These are phyloP conservation scores for Phytophthora cactorum DNA, from an alignment of 352 stramenopile genomes.

Conservation along the genomic window DNA sequence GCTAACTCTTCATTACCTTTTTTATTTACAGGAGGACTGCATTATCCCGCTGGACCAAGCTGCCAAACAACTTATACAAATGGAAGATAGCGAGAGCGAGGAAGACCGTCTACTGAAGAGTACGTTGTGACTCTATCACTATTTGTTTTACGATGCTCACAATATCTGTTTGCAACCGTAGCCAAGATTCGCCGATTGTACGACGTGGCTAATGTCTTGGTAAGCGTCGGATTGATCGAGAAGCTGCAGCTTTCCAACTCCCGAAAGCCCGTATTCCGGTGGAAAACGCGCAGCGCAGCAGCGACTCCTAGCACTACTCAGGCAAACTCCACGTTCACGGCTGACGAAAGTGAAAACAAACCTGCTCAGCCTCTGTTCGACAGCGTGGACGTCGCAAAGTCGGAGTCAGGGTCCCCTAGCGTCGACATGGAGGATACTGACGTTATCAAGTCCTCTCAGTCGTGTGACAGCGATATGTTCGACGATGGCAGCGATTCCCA, in stretches of 20 bases:
- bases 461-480: conserved; percentile 67
- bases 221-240: conserved; percentile 92
- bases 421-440: conserved; percentile 30
- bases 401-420: conserved; percentile 12
- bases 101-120: conserved; percentile 86
- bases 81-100: conserved; percentile 77
- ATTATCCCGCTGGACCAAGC: conserved; percentile 95
- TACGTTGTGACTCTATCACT: conserved; percentile 28
- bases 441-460: conserved; percentile 59
- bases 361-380: not conserved
- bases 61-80: conserved; percentile 93
- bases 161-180: conserved; percentile 26
- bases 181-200: conserved; percentile 97
- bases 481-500: conserved; percentile 65
- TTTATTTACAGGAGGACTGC: conserved; percentile 66
- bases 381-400: conserved; percentile 4
- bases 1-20: conserved; percentile 2
- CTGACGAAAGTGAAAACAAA: conserved; percentile 10
- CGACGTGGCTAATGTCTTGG: conserved; percentile 97
- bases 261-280: conserved; percentile 87
- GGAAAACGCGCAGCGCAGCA: conserved; percentile 48
- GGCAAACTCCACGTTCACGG: not conserved
- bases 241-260: conserved; percentile 88
- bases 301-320: not conserved
- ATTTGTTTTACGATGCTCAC: conserved; percentile 3